Evolutionary conservation across 1,284 basidiomycete species (phyloP).

Genomic region (Ustilago loliicola): DNA sequence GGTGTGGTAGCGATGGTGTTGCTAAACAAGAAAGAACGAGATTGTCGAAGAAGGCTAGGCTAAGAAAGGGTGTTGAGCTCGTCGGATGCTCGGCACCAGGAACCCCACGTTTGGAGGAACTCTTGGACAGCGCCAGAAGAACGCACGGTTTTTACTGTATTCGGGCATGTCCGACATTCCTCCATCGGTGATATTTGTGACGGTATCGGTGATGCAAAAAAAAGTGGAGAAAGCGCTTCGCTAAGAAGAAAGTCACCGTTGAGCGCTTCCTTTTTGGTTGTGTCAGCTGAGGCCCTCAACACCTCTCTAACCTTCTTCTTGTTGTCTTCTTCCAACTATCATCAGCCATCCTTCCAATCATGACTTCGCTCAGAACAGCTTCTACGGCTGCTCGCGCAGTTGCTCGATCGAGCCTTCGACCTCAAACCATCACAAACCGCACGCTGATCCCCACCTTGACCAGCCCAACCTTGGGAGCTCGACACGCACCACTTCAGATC

Average conservation of each 20-base stretch:
- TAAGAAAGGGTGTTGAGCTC: background rate
- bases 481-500: background rate
- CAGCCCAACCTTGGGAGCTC: background rate
- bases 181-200: conserved; percentile 3
- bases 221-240: conserved; percentile 9
- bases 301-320: background rate
- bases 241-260: conserved; percentile 4
- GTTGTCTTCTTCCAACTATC: background rate
- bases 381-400: conserved; percentile 8
- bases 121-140: conserved; percentile 8
- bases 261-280: background rate
- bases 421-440: background rate
- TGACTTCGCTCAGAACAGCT: conserved; percentile 22
- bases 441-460: background rate
- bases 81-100: conserved; percentile 30
- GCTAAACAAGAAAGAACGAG: no score
- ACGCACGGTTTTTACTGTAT: conserved; percentile 3
- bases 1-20: background rate
- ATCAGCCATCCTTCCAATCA: background rate
- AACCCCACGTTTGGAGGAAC: background rate
- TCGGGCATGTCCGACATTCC: conserved; percentile 2
- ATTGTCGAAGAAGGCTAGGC: background rate
- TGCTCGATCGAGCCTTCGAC: background rate
- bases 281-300: background rate
- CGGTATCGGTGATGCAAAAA: conserved; percentile 5